phyloP scores from a whole-genome alignment of 192 early-diverging fungal genomes.

The Backusella psychrophila region DNA sequence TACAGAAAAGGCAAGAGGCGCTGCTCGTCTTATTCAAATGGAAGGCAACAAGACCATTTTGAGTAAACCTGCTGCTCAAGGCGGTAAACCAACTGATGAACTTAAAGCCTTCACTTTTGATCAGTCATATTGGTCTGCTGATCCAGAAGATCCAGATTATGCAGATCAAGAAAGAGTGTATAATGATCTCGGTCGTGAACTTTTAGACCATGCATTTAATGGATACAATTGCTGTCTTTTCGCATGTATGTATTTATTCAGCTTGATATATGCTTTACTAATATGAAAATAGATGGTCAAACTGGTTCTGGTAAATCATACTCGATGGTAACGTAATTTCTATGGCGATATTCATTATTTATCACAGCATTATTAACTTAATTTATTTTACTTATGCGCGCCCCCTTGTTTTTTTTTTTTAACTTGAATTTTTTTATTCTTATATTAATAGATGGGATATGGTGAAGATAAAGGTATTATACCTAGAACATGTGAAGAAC shows the following conservation, averaged over 20 bases:
- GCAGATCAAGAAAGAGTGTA: constrained; percentile 78
- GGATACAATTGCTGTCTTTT: constrained; percentile 95
- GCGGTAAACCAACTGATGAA: constrained; percentile 33
- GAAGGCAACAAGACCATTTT: constrained; percentile 68
- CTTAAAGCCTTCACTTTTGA: constrained; percentile 80
- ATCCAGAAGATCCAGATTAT: constrained; percentile 54
- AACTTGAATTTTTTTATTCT: neutral
- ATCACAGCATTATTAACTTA: neutral
- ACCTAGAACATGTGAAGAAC: constrained; percentile 73
- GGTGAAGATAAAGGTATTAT: constrained; percentile 83
- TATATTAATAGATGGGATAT: constrained; percentile 57
- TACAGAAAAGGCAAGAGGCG: constrained; percentile 59
- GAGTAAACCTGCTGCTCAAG: constrained; percentile 42
- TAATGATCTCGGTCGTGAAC: constrained; percentile 67
- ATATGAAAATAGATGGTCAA: constrained; percentile 60
- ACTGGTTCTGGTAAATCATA: constrained; percentile 76
- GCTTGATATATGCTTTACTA: neutral
- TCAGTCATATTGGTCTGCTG: constrained; percentile 84
- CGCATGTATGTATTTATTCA: constrained; percentile 65
- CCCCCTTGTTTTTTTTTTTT: neutral
- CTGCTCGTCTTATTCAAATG: constrained; percentile 67
- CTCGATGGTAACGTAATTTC: constrained; percentile 49
- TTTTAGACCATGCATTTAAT: constrained; percentile 83
- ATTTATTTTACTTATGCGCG: neutral
- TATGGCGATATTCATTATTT: constrained; percentile 17